Evolutionary conservation across 176 grass and related monocot genomes (phyloP).

Genomic region (Thalia dealbata): DNA sequence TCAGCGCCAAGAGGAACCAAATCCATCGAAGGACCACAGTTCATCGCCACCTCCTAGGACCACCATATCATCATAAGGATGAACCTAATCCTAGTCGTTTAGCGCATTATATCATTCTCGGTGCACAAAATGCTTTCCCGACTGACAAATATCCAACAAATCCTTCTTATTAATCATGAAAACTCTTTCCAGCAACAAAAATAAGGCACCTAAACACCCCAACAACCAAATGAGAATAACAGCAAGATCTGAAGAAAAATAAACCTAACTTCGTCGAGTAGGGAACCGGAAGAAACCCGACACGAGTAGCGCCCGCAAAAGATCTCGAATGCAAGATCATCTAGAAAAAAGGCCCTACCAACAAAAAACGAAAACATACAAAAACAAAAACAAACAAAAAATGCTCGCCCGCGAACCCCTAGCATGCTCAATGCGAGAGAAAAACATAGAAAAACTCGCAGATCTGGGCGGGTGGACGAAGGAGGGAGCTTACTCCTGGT

Average conservation of each 20-base stretch:
- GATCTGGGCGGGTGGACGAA: neutral
- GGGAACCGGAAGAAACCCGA: too few relatives aligned
- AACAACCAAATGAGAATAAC: too few relatives aligned
- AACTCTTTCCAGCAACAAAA: neutral
- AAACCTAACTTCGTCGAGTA: too few relatives aligned
- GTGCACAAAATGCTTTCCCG: neutral
- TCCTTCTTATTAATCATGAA: too few relatives aligned
- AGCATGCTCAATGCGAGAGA: neutral
- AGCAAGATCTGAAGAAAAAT: too few relatives aligned
- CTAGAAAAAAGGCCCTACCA: neutral
- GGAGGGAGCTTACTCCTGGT: constrained; percentile 9
- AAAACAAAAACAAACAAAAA: neutral
- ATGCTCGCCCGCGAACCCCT: neutral
- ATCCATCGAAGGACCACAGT: neutral
- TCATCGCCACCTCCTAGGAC: neutral
- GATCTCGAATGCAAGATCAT: neutral
- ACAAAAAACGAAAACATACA: neutral
- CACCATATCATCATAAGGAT: neutral
- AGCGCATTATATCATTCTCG: neutral
- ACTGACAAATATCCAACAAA: neutral
- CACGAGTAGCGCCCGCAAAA: neutral
- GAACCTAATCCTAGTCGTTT: neutral
- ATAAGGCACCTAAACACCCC: too few relatives aligned
- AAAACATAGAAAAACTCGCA: neutral
- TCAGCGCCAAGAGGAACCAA: neutral